These are phyloP conservation scores for Schoenoplectus tabernaemontani DNA, from an alignment of 202 grass and related monocot species.

Conservation along the genomic window DNA sequence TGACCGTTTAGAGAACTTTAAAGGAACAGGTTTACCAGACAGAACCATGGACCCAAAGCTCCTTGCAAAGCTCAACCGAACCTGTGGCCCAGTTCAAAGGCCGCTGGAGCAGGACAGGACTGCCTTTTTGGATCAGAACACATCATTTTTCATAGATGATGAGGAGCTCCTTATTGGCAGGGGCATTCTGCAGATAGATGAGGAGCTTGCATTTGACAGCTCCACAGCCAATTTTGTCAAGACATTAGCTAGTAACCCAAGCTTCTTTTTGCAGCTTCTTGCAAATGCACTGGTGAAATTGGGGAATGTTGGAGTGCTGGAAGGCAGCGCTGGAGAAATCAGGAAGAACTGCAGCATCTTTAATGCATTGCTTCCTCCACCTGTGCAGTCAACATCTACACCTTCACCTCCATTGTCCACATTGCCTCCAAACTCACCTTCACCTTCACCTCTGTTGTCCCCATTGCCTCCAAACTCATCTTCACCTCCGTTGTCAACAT, in stretches of 20 bases:
- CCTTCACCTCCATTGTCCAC: not conserved
- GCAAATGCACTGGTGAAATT: conserved; percentile 20
- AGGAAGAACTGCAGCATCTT: conserved; percentile 17
- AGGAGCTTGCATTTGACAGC: conserved; percentile 17
- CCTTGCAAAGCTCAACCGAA: not conserved
- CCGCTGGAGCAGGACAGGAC: conserved; percentile 20
- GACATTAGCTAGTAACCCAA: not conserved
- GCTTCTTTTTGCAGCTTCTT: not conserved
- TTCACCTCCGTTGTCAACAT: not conserved
- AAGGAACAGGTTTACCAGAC: conserved; percentile 13
- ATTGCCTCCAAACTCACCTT: not conserved
- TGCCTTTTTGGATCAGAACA: conserved; percentile 33
- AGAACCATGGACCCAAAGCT: conserved; percentile 24
- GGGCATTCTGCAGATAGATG: conserved; percentile 36
- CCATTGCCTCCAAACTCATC: not conserved
- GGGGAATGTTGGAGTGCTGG: conserved; percentile 9
- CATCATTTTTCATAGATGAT: conserved; percentile 43
- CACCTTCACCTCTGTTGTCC: not conserved
- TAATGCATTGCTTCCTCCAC: not conserved
- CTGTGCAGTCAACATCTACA: not conserved
- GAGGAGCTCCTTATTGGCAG: conserved; percentile 24
- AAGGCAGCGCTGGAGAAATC: conserved; percentile 21
- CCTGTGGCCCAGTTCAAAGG: conserved; percentile 17
- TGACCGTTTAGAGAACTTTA: conserved; percentile 30
- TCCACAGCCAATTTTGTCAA: not conserved